Percentiles rank a stretch among this genome's conserved stretches.
phyloP scores from a whole-genome alignment of 2,329 filamentous ascomycete genomes.

The Aspergillus thermomutatus region DNA sequence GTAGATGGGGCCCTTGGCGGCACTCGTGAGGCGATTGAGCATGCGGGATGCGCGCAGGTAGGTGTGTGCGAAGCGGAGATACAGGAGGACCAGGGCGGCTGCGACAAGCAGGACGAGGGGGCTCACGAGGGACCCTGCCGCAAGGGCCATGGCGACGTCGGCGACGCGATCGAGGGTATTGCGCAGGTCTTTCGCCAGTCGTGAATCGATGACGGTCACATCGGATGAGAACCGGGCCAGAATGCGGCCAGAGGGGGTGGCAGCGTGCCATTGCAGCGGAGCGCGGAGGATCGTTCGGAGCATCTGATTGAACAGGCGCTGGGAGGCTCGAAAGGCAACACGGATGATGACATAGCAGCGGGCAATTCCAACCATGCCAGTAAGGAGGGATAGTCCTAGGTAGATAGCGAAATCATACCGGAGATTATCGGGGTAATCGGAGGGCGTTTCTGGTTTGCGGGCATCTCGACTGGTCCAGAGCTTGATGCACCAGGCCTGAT shows the following conservation, averaged over 20 bases:
- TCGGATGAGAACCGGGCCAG: constrained; percentile 75
- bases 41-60: constrained; percentile 64
- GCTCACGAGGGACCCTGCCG: constrained; percentile 65
- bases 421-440: neutral
- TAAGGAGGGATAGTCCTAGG: neutral
- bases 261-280: constrained; percentile 75
- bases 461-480: constrained; percentile 38
- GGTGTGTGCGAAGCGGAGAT: constrained; percentile 54
- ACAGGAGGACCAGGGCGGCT: constrained; percentile 54
- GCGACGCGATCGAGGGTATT: constrained; percentile 61
- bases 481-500: constrained; percentile 50
- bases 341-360: constrained; percentile 48
- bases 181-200: constrained; percentile 60
- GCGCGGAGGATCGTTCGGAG: constrained; percentile 66
- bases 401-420: constrained; percentile 48
- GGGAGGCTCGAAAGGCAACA: constrained; percentile 61
- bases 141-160: constrained; percentile 60
- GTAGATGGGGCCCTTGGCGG: constrained; percentile 71
- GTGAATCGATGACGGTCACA: constrained; percentile 68
- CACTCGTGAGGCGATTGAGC: constrained; percentile 66
- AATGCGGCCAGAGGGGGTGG: constrained; percentile 70
- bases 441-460: constrained; percentile 19
- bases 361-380: too few species aligned
- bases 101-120: constrained; percentile 62
- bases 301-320: constrained; percentile 63